Percentiles rank a stretch among this genome's conserved stretches.
phyloP scores from a whole-genome alignment of 805 yeast species.

The Vanderwaltozyma yarrowii region DNA sequence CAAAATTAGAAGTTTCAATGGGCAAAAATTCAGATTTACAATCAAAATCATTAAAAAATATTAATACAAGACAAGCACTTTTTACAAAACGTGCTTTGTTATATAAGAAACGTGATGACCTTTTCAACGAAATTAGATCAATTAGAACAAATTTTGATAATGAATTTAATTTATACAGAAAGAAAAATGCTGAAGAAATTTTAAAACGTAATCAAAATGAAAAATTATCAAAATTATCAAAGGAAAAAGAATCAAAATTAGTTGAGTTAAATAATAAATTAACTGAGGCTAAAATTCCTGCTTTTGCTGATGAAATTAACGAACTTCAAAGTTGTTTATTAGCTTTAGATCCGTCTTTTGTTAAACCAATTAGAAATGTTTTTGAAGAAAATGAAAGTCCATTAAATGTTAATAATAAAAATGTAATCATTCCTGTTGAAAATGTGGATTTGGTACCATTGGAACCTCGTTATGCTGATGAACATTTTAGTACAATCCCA shows the following conservation, averaged over 20 bases:
- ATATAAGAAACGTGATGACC: conserved; percentile 52
- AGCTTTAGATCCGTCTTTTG: conserved; percentile 68
- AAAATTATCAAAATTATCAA: conserved; percentile 33
- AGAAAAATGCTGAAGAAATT: conserved; percentile 58
- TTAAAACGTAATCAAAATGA: conserved; percentile 49
- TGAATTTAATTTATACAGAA: conserved; percentile 58
- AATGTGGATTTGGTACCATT: conserved; percentile 44
- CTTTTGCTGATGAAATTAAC: conserved; percentile 65
- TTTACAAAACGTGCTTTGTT: conserved; percentile 54
- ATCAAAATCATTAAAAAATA: background rate
- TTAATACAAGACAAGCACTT: conserved; percentile 50
- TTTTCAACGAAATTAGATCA: conserved; percentile 52
- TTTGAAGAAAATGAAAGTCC: conserved; percentile 6
- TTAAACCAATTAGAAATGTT: conserved; percentile 36
- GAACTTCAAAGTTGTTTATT: conserved; percentile 59
- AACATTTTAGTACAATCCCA: conserved; percentile 28
- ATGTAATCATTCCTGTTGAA: conserved; percentile 30
- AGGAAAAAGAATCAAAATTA: conserved; percentile 40
- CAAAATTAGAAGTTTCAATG: background rate
- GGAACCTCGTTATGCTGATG: conserved; percentile 32
- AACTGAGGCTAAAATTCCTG: conserved; percentile 66
- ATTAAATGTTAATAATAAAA: background rate
- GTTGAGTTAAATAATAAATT: conserved; percentile 56
- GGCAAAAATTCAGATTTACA: background rate
- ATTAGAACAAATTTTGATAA: conserved; percentile 63